Conservation (phyloP, 2,329 filamentous ascomycete genomes). For the Magnaporthiopsis rhizophila region DNA sequence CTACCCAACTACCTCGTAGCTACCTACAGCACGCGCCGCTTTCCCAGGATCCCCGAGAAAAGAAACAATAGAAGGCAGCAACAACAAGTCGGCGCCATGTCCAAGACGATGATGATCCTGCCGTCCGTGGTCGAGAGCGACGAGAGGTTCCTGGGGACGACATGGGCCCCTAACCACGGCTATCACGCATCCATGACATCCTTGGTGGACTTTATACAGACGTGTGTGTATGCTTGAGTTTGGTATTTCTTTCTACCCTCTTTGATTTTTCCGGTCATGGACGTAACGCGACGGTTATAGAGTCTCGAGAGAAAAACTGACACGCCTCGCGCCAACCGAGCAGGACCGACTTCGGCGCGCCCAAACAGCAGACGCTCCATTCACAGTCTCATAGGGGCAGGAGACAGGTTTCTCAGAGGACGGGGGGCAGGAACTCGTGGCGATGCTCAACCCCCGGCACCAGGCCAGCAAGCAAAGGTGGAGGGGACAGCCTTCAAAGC, state of each 20-base stretch:
- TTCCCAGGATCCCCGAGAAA: no score
- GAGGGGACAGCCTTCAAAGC: no score
- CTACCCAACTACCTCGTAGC: no score
- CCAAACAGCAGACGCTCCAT: background rate
- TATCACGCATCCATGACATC: slow-evolving; percentile 9
- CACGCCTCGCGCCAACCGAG: background rate
- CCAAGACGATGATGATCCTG: background rate
- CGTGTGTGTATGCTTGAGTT: background rate
- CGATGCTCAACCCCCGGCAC: background rate
- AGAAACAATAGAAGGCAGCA: no score
- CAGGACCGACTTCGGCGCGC: slow-evolving; percentile 1
- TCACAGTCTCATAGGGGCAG: background rate
- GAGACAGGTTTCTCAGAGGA: background rate
- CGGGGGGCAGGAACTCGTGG: background rate
- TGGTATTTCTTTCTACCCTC: background rate
- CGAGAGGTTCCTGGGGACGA: background rate
- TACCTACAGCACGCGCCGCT: no score
- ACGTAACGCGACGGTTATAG: no score
- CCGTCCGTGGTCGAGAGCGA: background rate
- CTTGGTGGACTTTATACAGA: slow-evolving; percentile 9
- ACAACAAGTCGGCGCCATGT: background rate
- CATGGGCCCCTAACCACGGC: slow-evolving; percentile 5
- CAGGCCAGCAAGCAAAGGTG: no score
- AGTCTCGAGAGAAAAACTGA: background rate
- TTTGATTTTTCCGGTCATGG: no score